These are phyloP conservation scores for Geosmithia putterillii DNA, from an alignment of 2,329 filamentous ascomycete genomes.

Conservation along the genomic window DNA sequence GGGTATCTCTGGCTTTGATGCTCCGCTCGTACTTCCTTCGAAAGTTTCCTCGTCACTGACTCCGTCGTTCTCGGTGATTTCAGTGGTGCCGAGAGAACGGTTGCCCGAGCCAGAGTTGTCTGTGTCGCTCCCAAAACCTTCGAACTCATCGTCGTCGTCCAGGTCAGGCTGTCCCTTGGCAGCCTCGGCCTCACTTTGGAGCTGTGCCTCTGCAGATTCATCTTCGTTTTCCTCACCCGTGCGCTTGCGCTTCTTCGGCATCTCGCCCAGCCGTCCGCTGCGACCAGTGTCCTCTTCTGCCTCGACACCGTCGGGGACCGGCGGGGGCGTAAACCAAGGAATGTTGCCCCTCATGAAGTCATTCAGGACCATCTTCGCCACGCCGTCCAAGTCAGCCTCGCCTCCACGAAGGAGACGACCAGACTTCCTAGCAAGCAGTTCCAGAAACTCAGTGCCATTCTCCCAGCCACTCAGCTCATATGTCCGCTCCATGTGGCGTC, in stretches of 20 bases:
- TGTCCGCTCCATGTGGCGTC: constrained; percentile 80
- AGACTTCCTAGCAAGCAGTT: constrained; percentile 74
- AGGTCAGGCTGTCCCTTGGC: constrained; percentile 19
- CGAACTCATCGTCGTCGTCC: constrained; percentile 19
- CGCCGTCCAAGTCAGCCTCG: constrained; percentile 89
- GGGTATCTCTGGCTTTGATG: background rate
- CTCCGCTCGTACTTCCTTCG: background rate
- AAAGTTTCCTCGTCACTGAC: constrained; percentile 23
- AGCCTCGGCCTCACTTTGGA: constrained; percentile 12
- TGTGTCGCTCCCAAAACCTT: constrained; percentile 22
- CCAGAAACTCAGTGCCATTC: constrained; percentile 71
- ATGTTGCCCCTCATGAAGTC: constrained; percentile 93
- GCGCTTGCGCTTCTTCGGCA: constrained; percentile 65
- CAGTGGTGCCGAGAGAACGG: constrained; percentile 15
- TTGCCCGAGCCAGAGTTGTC: constrained; percentile 17
- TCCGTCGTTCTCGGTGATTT: constrained; percentile 20
- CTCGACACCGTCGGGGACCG: constrained; percentile 39
- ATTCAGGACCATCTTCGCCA: constrained; percentile 93
- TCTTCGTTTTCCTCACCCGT: constrained; percentile 29
- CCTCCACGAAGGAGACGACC: constrained; percentile 80
- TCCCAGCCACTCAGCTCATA: constrained; percentile 78
- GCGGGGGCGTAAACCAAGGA: constrained; percentile 87
- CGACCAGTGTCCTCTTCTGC: constrained; percentile 47
- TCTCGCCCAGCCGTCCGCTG: constrained; percentile 72
- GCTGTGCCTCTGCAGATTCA: constrained; percentile 16